Evolutionary conservation across 225 moss, liverwort and hornwort genomes (phyloP), one percentile per base, ranked within the genome.

Genomic region (Sphagnum contortum): DNA sequence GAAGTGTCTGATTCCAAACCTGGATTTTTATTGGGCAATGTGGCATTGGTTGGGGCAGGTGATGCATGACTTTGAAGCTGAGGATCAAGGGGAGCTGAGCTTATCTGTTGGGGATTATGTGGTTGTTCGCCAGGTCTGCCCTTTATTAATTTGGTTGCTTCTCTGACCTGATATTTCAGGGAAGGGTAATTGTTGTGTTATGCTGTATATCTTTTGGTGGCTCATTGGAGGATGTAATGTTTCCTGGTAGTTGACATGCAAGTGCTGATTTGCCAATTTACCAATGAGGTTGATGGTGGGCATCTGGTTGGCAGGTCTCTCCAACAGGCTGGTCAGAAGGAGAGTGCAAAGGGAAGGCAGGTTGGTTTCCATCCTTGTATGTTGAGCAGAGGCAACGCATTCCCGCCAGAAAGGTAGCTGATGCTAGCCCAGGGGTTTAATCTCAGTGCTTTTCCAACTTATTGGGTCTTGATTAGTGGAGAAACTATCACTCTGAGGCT

Each of bases 31-130:
- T 29, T 29, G 29, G 29, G 29, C 29, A 29, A 29, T 1, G 1
- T 29, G 29, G 29, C 29, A 29, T 29, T 29, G 29, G 29, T 29
- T 29, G 29, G 29, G 62, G 51, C 71, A 81, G 81, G 81, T 81
- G 51, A 77, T 81, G 72, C 74, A 81, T 74, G 48, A 66, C 64
- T 81, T 81, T 69, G 81, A 81, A 63, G 70, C 83, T 67, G 83
- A 77, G 72, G 77, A 83, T 47, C 56, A 68, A 57, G 80, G 80
- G 69, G 83, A 83, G 55, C 49, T 83, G 50, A 80, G 60, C 70
- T 75, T 83, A 77, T 74, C 74, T 61, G 65, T 75, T 72, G 81
- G 77, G 52, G 81, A 81, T 57, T 81, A 77, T 64, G 81, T 81
- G 59, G 81, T 81, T 58, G 81, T 81, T 46, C 81, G 81, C 47